These are phyloP conservation scores for Salpingoeca rosetta DNA, from an alignment of 78 protist genomes.

Conservation along the genomic window DNA sequence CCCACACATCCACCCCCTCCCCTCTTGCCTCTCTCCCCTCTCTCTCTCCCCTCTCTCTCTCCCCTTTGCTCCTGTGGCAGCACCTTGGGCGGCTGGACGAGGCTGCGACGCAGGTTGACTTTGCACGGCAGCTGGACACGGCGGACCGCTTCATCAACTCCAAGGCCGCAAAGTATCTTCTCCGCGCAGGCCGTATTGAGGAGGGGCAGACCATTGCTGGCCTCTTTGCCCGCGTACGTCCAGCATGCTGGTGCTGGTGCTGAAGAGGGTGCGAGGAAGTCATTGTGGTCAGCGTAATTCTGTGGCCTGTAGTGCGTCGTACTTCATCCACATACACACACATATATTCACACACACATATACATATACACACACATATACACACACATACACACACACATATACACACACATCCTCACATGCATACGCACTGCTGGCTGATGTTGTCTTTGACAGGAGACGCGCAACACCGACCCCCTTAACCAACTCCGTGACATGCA, in stretches of 20 bases:
- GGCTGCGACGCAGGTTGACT: slow-evolving; percentile 53
- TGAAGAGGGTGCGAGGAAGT: not conserved
- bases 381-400: not conserved
- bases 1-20: too few relatives aligned
- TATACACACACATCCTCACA: not conserved
- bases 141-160: slow-evolving; percentile 86
- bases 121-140: slow-evolving; percentile 72
- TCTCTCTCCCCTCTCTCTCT: not conserved
- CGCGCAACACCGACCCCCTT: not conserved
- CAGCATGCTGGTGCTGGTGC: slow-evolving; percentile 3
- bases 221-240: slow-evolving; percentile 36
- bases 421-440: not conserved
- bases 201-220: slow-evolving; percentile 48
- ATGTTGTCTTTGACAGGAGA: not conserved
- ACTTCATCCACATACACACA: not conserved
- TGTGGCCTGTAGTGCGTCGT: not conserved
- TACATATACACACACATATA: not conserved
- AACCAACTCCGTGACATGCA: slow-evolving; percentile 61
- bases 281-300: not conserved
- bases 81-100: slow-evolving; percentile 53
- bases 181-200: slow-evolving; percentile 38
- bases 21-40: not conserved
- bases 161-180: slow-evolving; percentile 43
- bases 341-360: not conserved
- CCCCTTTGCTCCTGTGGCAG: slow-evolving; percentile 6